Percentiles rank a stretch among this genome's conserved stretches.
These are phyloP conservation scores for Aphanocladium album DNA, from an alignment of 2,329 filamentous ascomycete genomes.

Conservation along the genomic window DNA sequence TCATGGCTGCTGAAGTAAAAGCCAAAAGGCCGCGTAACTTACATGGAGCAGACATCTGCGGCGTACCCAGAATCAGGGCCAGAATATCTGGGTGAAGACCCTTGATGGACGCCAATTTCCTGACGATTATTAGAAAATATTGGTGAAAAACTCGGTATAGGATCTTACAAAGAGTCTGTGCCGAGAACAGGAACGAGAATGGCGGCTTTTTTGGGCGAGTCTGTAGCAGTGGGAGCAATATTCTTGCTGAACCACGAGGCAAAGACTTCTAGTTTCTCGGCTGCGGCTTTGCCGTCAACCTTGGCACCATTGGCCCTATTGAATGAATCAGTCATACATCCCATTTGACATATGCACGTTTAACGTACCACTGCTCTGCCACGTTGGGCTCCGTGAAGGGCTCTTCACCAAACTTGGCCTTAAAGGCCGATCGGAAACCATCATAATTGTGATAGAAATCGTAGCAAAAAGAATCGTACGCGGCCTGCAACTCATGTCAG, in stretches of 20 bases:
- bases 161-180: neutral
- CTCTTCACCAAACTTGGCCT: slow-evolving; percentile 18
- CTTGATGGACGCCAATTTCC: neutral
- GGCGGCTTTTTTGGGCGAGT: slow-evolving; percentile 19
- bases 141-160: neutral
- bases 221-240: slow-evolving; percentile 19
- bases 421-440: slow-evolving; percentile 23
- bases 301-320: slow-evolving; percentile 21
- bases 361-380: slow-evolving; percentile 25
- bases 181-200: slow-evolving; percentile 24
- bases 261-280: slow-evolving; percentile 23
- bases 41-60: slow-evolving; percentile 31
- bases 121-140: neutral
- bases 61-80: slow-evolving; percentile 25
- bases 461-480: slow-evolving; percentile 27
- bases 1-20: neutral
- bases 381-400: slow-evolving; percentile 27
- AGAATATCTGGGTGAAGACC: slow-evolving; percentile 25
- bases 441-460: slow-evolving; percentile 29
- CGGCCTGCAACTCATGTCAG: slow-evolving; percentile 20
- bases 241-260: slow-evolving; percentile 27
- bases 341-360: neutral
- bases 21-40: slow-evolving; percentile 15
- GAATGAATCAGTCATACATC: neutral
- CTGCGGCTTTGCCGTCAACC: neutral